Evolutionary conservation across 75 land plant species (phyloP), one percentile per base, ranked within the genome.

Genomic region (Pinus taeda): DNA sequence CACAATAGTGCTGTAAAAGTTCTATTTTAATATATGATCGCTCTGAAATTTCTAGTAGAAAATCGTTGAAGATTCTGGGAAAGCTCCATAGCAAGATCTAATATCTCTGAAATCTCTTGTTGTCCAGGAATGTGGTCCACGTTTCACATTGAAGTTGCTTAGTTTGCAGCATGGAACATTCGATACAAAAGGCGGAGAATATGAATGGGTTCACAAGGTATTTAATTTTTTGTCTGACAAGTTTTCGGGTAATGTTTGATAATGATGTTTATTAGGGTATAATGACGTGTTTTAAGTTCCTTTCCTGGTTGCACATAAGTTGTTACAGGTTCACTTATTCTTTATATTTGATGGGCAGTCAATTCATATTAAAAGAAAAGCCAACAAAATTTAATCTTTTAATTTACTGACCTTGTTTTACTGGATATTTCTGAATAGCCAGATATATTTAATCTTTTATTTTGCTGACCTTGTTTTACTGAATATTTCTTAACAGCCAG

Each of bases 131-230:
- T 96, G 97, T 77, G 98, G 98, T 30, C 98, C 98, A 29, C 90
- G 97, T 0, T 96, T 96, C 80, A 96, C 98, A 3, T 79, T 96
- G 74, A 96, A 96, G 81, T 81, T 96, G 24, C 78, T 86, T 20
- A 92, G 91, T 61, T 82, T 96, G 76, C 98, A 96, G 71, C 89
- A 92, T 81, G 97, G 98, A 74, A 96, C 97, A 11, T 96, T 96
- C 81, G 98, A 96, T 77, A 78, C 93, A 15, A 94, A 92, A 75
- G 87, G 85, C 30, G 98, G 98, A 59, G 98, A 96, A 77, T 96
- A 84, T 81, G 97, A 96, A 76, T 90, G 93, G 93, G 91, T 90
- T 57, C 93, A 90, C 81, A 90, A 90, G 91, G 91, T 88, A 79
- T 20, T 0, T 60, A n/a, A 15, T 29, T 53, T 74, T 29, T 53